Percentiles rank a stretch among this genome's conserved stretches.
phyloP scores from a whole-genome alignment of 805 yeast species.

The Cyberlindnera mycetangii region DNA sequence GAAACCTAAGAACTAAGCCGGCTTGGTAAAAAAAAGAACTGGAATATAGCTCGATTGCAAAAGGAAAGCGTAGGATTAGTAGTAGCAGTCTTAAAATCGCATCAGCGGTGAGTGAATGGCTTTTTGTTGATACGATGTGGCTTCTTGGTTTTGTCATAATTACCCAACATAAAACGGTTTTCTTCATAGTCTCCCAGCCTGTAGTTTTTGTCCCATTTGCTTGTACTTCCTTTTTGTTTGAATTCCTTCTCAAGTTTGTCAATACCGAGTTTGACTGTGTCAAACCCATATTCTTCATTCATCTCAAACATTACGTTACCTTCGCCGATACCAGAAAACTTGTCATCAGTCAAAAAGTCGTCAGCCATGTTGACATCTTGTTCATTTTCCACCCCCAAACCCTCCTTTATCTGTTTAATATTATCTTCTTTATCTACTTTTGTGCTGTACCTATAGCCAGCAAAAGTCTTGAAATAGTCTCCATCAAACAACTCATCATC shows the following conservation, averaged over 20 bases:
- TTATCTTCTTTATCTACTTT: background rate
- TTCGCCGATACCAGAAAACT: background rate
- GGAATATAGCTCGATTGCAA: no score
- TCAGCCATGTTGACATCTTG: constrained; percentile 2
- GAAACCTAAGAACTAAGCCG: constrained; percentile 21
- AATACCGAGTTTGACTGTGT: constrained; percentile 14
- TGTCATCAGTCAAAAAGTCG: constrained; percentile 6
- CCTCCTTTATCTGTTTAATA: background rate
- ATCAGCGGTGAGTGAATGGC: background rate
- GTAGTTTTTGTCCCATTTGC: background rate
- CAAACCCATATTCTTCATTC: constrained; percentile 25
- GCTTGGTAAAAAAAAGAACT: background rate
- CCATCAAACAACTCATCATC: constrained; percentile 22
- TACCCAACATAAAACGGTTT: background rate
- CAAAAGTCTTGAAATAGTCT: constrained; percentile 21
- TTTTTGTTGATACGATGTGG: background rate
- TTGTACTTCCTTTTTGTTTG: background rate
- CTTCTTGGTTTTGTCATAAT: background rate
- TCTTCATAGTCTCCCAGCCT: background rate
- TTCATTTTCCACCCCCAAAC: background rate
- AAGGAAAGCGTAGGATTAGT: background rate
- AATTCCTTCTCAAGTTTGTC: constrained; percentile 3
- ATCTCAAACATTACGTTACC: constrained; percentile 15
- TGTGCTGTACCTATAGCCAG: constrained; percentile 7
- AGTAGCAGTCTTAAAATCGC: background rate